These are phyloP conservation scores for Cystobasidium slooffiae DNA, from an alignment of 1,284 basidiomycete genomes.

Conservation along the genomic window DNA sequence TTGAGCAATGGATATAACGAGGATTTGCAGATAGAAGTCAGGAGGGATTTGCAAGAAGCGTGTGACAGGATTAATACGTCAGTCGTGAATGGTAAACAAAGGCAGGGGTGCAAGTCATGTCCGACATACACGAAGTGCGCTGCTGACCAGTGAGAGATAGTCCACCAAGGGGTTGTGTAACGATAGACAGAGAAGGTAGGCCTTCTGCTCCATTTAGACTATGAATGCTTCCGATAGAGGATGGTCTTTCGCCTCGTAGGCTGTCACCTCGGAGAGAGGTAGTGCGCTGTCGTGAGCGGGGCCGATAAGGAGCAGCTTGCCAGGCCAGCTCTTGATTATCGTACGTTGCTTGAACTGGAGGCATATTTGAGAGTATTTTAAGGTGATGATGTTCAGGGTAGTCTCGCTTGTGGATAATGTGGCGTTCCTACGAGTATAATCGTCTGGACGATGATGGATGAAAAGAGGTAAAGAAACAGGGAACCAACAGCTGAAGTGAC, in stretches of 20 bases:
- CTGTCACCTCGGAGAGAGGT: constrained; percentile 26
- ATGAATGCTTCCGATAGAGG: background rate
- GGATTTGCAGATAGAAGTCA: background rate
- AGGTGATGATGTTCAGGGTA: too few species aligned
- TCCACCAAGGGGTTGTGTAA: background rate
- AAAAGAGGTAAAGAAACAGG: background rate
- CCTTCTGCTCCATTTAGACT: constrained; percentile 4
- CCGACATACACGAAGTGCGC: constrained; percentile 2
- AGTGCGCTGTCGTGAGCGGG: constrained; percentile 17
- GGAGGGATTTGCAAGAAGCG: background rate
- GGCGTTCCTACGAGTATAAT: too few species aligned
- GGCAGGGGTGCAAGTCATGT: background rate
- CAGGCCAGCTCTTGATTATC: constrained; percentile 24
- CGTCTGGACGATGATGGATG: constrained; percentile 3
- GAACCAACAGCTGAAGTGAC: background rate
- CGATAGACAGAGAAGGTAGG: background rate
- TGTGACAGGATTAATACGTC: constrained; percentile 3
- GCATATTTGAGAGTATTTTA: constrained; percentile 17
- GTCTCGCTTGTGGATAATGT: background rate
- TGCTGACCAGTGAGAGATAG: background rate
- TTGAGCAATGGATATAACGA: background rate
- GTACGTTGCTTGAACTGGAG: constrained; percentile 26
- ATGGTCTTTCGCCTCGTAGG: background rate
- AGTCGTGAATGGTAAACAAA: background rate
- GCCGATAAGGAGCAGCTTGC: constrained; percentile 15